A percentile compares a stretch with the other conserved stretches of the same genome.
These are phyloP conservation scores for Fraxinus sp. DNA, from an alignment of 305 asterid species.

Conservation along the genomic window DNA sequence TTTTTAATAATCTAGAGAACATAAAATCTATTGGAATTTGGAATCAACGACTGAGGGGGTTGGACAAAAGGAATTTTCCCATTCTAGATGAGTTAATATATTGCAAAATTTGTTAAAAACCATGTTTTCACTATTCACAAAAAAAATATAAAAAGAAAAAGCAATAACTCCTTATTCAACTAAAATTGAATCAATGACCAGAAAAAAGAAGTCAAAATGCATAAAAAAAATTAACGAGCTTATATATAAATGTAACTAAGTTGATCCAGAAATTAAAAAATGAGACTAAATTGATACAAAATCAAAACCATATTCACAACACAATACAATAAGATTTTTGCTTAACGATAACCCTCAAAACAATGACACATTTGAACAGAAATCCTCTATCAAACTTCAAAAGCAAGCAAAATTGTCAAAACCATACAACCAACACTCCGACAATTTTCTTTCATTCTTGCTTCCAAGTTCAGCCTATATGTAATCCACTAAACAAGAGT, in stretches of 20 bases:
- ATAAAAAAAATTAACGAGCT: background rate
- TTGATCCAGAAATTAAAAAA: background rate
- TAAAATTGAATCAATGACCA: background rate
- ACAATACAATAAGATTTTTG: background rate
- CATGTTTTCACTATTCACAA: background rate
- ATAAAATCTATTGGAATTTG: background rate
- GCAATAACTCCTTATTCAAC: background rate
- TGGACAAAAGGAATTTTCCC: background rate
- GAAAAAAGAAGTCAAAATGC: background rate
- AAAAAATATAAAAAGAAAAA: background rate
- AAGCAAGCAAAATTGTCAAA: background rate
- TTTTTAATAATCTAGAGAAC: background rate
- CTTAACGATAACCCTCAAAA: background rate
- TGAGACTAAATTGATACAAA: background rate
- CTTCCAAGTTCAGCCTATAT: background rate
- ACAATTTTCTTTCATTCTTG: background rate
- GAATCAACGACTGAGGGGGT: background rate
- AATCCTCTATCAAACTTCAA: background rate
- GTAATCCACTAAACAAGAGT: background rate
- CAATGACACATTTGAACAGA: background rate
- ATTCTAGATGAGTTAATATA: background rate
- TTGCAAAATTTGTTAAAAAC: background rate
- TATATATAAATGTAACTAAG: background rate
- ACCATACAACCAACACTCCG: background rate
- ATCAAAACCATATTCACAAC: background rate